These are phyloP conservation scores for Sarcomyxa edulis DNA, from an alignment of 768 basidiomycete genomes.

Conservation along the genomic window DNA sequence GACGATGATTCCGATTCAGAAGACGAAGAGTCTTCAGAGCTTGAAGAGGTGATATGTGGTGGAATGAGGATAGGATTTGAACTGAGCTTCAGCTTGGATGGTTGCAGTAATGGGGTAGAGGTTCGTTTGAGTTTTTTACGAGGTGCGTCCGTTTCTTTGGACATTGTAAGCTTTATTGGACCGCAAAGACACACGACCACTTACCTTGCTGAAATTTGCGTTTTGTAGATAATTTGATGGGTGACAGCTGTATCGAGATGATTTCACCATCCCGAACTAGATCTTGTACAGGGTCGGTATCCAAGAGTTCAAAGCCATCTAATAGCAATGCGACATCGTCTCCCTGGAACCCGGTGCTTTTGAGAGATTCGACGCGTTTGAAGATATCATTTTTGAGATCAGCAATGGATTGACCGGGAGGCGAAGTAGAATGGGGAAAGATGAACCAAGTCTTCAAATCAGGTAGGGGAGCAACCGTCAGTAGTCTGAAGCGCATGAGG, in stretches of 20 bases:
- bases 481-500: slow-evolving; percentile 53
- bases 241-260: slow-evolving; percentile 24
- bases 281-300: slow-evolving; percentile 27
- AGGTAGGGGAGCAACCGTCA: slow-evolving; percentile 41
- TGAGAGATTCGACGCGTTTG: slow-evolving; percentile 24
- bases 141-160: not conserved
- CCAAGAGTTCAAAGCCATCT: slow-evolving; percentile 45
- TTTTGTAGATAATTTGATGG: slow-evolving; percentile 4
- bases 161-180: not conserved
- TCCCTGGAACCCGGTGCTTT: slow-evolving; percentile 14
- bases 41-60: not conserved
- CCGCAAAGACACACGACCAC: too few species aligned
- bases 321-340: slow-evolving; percentile 26
- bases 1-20: not conserved
- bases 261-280: slow-evolving; percentile 48
- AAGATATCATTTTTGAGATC: slow-evolving; percentile 36
- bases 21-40: slow-evolving; percentile 4
- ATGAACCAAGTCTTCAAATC: slow-evolving; percentile 49
- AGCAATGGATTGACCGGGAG: slow-evolving; percentile 25
- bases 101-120: not conserved
- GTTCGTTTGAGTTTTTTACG: not conserved
- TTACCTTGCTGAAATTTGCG: slow-evolving; percentile 5
- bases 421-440: slow-evolving; percentile 1
- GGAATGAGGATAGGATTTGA: not conserved
- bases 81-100: not conserved